Conservation (phyloP, 2,329 filamentous ascomycete species). For the Diaporthe australafricana region DNA sequence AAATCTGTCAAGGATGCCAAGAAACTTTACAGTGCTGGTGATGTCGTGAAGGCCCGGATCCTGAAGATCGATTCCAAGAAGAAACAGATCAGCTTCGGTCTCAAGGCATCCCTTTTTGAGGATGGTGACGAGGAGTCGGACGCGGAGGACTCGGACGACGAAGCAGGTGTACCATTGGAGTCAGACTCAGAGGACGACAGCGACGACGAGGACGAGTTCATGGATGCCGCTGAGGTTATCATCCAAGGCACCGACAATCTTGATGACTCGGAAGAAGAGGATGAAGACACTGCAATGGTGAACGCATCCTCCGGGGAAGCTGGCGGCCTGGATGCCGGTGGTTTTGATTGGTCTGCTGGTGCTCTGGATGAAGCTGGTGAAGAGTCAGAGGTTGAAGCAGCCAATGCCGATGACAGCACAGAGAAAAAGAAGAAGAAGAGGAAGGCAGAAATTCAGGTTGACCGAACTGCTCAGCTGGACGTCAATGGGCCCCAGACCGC, state of each 20-base stretch:
- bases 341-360: conserved; percentile 89
- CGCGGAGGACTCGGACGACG: conserved; percentile 55
- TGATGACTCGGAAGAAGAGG: conserved; percentile 47
- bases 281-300: conserved; percentile 57
- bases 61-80: conserved; percentile 81
- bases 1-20: conserved; percentile 84
- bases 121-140: conserved; percentile 65
- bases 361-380: conserved; percentile 66
- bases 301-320: conserved; percentile 51
- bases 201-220: conserved; percentile 63
- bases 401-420: conserved; percentile 47
- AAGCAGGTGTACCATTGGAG: conserved; percentile 56
- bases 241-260: conserved; percentile 57
- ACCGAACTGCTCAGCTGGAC: conserved; percentile 93
- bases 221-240: conserved; percentile 54
- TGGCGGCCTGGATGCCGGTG: conserved; percentile 75
- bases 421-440: conserved; percentile 78
- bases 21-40: conserved; percentile 89
- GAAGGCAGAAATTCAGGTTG: conserved; percentile 83
- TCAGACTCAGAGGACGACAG: conserved; percentile 56
- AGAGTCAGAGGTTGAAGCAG: conserved; percentile 64
- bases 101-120: conserved; percentile 93
- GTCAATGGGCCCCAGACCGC: conserved; percentile 88
- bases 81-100: conserved; percentile 85
- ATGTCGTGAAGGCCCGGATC: conserved; percentile 92